Base-by-base conservation (phyloP, 208 protist species). In the Angomonas ambiguus region DNA sequence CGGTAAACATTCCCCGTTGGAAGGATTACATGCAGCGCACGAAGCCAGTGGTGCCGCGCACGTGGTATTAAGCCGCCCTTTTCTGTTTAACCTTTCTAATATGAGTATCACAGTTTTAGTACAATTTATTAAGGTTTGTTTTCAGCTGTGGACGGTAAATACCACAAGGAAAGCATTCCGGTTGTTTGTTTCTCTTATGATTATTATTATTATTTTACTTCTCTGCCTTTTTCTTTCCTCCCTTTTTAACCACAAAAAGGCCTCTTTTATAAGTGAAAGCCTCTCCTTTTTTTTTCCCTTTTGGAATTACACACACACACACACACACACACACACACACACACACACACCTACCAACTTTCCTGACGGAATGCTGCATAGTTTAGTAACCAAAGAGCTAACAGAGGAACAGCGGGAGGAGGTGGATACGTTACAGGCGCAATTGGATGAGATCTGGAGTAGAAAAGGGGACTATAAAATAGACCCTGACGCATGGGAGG, bases 1-100 rank as follows among this genome's bases (percentile, higher is more conserved):
- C 90, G 25, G 76, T 93, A 3, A 96, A 92, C 74, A 65, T 96
- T 24, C 90, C 90, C 1, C 80, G 87, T 18, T 96, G 90, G 87
- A 96, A 96, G 77, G 90, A 96, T 64, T 96, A 93, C 76, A 96
- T 96, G 90, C 84, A 91, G 64, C 87, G 90, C 45, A 89, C 85
- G 24, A 96, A 93, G 72, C 90, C 90, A 2, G 79, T 93, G 0
- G 73, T 96, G 27, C 90, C 90, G 5, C 77, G 90, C 22, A 96
- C 90, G 2, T 96, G 90, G 90, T 96, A 96, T 49, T 95, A 86
- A 59, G 25, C 25, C 4, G 25, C n/a, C n/a, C n/a, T n/a, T n/a
- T n/a, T n/a, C n/a, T n/a, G n/a, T n/a, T n/a, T n/a, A n/a, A n/a
- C n/a, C n/a, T n/a, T n/a, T n/a, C n/a, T n/a, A n/a, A n/a, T n/a